These are phyloP conservation scores for Fusarium coffeatum DNA, from an alignment of 2,329 filamentous ascomycete genomes.

Conservation along the genomic window DNA sequence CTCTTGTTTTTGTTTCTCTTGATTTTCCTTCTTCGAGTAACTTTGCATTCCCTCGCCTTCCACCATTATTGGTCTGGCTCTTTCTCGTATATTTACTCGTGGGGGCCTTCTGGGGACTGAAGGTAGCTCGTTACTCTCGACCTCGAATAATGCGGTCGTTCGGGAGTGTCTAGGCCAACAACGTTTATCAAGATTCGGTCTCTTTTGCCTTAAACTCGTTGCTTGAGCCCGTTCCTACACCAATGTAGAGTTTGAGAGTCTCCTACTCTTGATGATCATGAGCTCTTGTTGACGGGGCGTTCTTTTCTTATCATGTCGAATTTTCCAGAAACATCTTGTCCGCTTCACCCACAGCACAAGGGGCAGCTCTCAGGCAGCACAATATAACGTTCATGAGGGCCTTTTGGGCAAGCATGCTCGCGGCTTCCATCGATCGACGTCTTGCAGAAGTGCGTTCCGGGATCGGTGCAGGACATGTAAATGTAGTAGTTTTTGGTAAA, in stretches of 20 bases:
- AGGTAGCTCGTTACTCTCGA: not conserved
- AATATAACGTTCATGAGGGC: slow-evolving; percentile 80
- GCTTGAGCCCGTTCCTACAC: not conserved
- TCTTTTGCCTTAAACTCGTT: not conserved
- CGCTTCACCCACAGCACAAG: slow-evolving; percentile 55
- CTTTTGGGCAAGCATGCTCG: slow-evolving; percentile 67
- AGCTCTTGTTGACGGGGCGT: not conserved
- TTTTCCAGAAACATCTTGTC: not conserved
- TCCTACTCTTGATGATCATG: not conserved
- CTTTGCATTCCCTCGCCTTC: not conserved
- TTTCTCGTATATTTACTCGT: not conserved
- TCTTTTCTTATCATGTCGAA: slow-evolving; percentile 14
- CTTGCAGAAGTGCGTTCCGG: slow-evolving; percentile 76
- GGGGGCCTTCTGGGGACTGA: not conserved
- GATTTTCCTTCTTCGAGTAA: not conserved
- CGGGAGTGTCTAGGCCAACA: not conserved
- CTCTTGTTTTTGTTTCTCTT: not conserved
- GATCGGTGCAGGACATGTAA: slow-evolving; percentile 76
- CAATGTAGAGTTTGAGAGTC: not conserved
- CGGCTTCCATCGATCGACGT: slow-evolving; percentile 75
- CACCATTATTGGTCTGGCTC: not conserved
- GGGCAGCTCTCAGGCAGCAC: slow-evolving; percentile 72
- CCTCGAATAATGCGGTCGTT: not conserved
- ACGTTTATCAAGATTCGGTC: not conserved
- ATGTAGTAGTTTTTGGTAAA: slow-evolving; percentile 83